phyloP scores from a whole-genome alignment of 2,329 filamentous ascomycete genomes.

The Talaromyces sp. region DNA sequence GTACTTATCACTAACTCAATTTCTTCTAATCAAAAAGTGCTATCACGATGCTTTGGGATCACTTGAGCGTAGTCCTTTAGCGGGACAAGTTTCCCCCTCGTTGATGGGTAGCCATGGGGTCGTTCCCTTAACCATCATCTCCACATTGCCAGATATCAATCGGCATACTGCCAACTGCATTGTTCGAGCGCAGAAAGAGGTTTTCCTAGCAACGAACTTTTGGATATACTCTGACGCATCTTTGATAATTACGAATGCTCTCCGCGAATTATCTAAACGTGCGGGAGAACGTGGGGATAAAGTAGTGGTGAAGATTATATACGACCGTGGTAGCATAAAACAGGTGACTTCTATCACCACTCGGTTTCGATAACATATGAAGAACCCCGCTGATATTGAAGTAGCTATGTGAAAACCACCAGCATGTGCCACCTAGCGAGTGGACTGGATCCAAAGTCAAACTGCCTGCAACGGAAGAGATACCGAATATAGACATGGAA shows the following conservation, averaged over 20 bases:
- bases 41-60: conserved; percentile 59
- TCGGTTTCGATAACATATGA: not conserved
- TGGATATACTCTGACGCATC: conserved; percentile 68
- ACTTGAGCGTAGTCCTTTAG: conserved; percentile 35
- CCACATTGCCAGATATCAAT: conserved; percentile 64
- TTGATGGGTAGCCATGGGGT: conserved; percentile 59
- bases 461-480: conserved; percentile 59
- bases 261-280: conserved; percentile 63
- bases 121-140: conserved; percentile 65
- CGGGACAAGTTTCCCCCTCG: conserved; percentile 52
- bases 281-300: conserved; percentile 54
- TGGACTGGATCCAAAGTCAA: conserved; percentile 56
- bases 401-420: conserved; percentile 57
- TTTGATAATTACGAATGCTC: conserved; percentile 60
- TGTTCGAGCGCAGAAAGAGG: conserved; percentile 64
- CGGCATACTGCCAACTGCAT: conserved; percentile 74
- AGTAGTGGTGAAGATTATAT: conserved; percentile 68
- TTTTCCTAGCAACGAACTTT: conserved; percentile 70
- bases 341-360: conserved; percentile 41
- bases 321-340: conserved; percentile 63
- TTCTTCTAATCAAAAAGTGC: conserved; percentile 36
- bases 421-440: conserved; percentile 52
- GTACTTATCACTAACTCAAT: not conserved
- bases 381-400: not conserved
- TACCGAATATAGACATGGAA: conserved; percentile 66